Percentiles rank a stretch among this genome's conserved stretches.
phyloP scores from a whole-genome alignment of 2,329 filamentous ascomycete species.

The Aspergillus sp. region DNA sequence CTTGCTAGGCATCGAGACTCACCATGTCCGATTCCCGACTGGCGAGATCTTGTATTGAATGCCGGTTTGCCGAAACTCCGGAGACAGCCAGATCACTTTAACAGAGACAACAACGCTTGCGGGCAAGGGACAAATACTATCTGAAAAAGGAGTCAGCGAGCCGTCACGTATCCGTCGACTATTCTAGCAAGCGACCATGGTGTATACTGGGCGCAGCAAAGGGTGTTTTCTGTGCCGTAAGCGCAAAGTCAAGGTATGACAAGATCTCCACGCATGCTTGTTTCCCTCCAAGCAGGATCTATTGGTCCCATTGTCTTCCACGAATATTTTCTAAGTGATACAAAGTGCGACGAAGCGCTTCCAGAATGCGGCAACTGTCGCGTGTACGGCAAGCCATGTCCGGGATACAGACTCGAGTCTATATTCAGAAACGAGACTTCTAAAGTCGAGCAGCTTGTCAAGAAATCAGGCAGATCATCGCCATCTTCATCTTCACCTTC shows the following conservation, averaged over 20 bases:
- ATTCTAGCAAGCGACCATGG: constrained; percentile 28
- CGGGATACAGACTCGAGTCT: constrained; percentile 36
- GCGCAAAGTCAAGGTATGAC: constrained; percentile 41
- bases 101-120: background rate
- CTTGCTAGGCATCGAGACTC: background rate
- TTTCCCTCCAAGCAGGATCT: background rate
- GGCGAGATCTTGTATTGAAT: constrained; percentile 7
- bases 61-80: background rate
- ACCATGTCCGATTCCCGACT: constrained; percentile 15
- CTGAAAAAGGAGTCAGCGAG: background rate
- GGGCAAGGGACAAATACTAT: background rate
- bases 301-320: background rate
- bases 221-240: constrained; percentile 42
- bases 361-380: constrained; percentile 38
- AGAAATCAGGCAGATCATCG: constrained; percentile 14
- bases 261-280: background rate
- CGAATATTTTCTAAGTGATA: constrained; percentile 11
- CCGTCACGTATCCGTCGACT: background rate
- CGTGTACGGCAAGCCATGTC: constrained; percentile 37
- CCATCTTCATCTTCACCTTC: background rate
- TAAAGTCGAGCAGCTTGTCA: constrained; percentile 29
- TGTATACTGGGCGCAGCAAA: constrained; percentile 42
- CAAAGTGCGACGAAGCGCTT: constrained; percentile 38
- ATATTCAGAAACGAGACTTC: constrained; percentile 37
- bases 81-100: background rate